phyloP scores from a whole-genome alignment of 2,329 filamentous ascomycete species.

The Fusarium nodosum region DNA sequence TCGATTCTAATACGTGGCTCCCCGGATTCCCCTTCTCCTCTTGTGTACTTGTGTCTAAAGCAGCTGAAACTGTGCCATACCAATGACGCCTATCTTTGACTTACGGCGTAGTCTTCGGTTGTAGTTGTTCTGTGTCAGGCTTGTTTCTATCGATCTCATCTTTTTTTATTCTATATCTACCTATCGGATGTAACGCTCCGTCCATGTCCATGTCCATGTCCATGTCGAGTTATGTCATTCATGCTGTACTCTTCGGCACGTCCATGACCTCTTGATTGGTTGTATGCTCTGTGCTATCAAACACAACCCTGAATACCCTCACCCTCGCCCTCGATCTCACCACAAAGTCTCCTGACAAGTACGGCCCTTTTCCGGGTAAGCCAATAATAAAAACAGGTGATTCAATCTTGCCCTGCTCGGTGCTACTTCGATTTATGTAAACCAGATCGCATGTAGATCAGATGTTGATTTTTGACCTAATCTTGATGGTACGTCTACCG shows the following conservation, averaged over 20 bases:
- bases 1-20: conserved; percentile 10
- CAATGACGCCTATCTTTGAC: conserved; percentile 2
- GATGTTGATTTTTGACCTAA: conserved; percentile 31
- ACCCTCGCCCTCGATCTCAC: conserved; percentile 13
- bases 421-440: conserved; percentile 24
- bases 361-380: conserved; percentile 31
- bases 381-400: conserved; percentile 28
- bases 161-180: conserved; percentile 6
- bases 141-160: conserved; percentile 20
- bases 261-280: conserved; percentile 21
- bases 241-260: conserved; percentile 24
- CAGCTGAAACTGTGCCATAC: background rate
- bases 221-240: conserved; percentile 15
- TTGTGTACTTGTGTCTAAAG: conserved; percentile 6
- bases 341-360: conserved; percentile 35
- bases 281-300: conserved; percentile 9
- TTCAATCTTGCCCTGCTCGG: conserved; percentile 32
- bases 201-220: conserved; percentile 7
- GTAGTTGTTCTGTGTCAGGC: conserved; percentile 17
- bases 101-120: conserved; percentile 20
- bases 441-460: conserved; percentile 34
- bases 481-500: conserved; percentile 17
- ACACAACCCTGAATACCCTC: conserved; percentile 25
- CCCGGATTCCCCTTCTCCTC: conserved; percentile 2
- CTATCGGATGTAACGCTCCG: conserved; percentile 30